A percentile compares a stretch with the other conserved stretches of the same genome.
phyloP scores from a whole-genome alignment of 768 basidiomycete species.

The Strobilomyces dryophilus region DNA sequence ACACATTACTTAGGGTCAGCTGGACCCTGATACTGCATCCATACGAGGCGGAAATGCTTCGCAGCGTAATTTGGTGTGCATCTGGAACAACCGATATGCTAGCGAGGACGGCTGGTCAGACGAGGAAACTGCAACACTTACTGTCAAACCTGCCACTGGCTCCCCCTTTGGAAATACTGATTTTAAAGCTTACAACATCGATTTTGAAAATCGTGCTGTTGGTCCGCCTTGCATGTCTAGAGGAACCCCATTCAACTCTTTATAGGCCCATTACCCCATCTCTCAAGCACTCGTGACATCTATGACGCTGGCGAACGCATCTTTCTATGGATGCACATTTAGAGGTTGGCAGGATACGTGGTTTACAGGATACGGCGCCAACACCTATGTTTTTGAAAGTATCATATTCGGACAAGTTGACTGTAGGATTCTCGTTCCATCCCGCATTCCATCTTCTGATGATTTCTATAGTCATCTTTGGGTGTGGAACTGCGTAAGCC shows the following conservation, averaged over 20 bases:
- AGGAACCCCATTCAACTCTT: neutral
- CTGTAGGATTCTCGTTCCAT: constrained; percentile 36
- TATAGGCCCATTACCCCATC: constrained; percentile 49
- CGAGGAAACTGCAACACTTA: constrained; percentile 54
- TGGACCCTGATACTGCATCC: constrained; percentile 36
- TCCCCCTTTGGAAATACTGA: constrained; percentile 49
- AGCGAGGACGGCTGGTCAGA: constrained; percentile 42
- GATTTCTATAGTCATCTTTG: constrained; percentile 12
- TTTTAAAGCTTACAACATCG: constrained; percentile 64
- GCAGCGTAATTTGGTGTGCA: constrained; percentile 45
- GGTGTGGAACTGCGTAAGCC: constrained; percentile 7
- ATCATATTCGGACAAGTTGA: constrained; percentile 62
- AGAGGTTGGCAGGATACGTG: constrained; percentile 38
- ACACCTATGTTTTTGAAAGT: constrained; percentile 58
- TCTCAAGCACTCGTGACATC: constrained; percentile 60
- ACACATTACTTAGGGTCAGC: constrained; percentile 42
- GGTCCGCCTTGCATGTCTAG: constrained; percentile 11
- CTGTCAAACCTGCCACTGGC: constrained; percentile 50
- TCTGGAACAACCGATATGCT: constrained; percentile 48
- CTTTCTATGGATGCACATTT: constrained; percentile 37
- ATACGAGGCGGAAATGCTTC: constrained; percentile 41
- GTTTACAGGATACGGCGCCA: constrained; percentile 56
- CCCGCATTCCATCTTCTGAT: neutral
- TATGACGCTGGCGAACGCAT: constrained; percentile 62
- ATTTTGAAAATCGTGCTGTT: constrained; percentile 66